phyloP scores from a whole-genome alignment of 768 basidiomycete genomes.

The Tulasnella sp. region DNA sequence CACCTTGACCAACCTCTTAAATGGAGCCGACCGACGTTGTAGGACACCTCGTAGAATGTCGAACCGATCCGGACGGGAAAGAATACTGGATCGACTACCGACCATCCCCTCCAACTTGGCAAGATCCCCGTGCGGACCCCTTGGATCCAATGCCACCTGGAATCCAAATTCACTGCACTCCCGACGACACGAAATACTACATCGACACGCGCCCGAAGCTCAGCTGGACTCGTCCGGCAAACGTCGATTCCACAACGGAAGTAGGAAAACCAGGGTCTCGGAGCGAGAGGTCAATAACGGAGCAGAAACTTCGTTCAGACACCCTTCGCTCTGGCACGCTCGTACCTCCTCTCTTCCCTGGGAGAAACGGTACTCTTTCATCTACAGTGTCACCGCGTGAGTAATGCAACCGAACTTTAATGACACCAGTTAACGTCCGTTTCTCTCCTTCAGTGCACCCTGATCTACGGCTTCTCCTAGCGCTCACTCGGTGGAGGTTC shows the following conservation, averaged over 20 bases:
- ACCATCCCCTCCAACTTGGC: background rate
- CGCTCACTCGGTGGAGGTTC: constrained; percentile 10
- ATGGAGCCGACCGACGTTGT: too few relatives aligned
- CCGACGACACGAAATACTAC: background rate
- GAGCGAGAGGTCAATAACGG: background rate
- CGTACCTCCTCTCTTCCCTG: background rate
- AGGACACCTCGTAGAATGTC: too few relatives aligned
- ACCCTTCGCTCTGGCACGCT: background rate
- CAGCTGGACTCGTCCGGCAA: background rate
- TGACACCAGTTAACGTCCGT: background rate
- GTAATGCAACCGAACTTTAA: background rate
- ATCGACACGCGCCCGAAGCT: constrained; percentile 2
- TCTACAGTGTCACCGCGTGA: background rate
- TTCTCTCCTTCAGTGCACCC: background rate
- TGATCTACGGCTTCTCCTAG: background rate
- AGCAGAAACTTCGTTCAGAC: background rate
- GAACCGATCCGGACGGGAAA: constrained; percentile 3
- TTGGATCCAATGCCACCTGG: constrained; percentile 1
- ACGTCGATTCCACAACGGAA: background rate
- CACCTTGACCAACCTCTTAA: too few relatives aligned
- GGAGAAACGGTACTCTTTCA: background rate
- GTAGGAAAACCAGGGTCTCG: background rate
- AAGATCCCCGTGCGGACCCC: constrained; percentile 7
- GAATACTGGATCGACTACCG: constrained; percentile 10
- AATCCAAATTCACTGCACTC: background rate